Base-by-base conservation (phyloP, 495 filamentous ascomycete species). In the Neurospora pannonica region DNA sequence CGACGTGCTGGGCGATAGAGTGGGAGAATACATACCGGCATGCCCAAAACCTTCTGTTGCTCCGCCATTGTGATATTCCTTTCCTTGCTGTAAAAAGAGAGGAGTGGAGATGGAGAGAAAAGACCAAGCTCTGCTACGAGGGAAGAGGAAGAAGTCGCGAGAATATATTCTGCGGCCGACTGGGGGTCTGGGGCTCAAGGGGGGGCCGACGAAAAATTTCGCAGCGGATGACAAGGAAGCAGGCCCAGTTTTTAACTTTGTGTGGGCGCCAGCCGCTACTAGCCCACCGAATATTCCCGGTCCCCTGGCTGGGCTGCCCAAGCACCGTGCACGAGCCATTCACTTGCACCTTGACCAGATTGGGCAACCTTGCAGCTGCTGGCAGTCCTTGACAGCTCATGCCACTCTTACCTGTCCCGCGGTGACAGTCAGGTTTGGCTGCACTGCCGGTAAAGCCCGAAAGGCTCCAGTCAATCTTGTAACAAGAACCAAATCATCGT, bases 1-100 rank as follows among this genome's bases (percentile, higher is more conserved):
- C 31, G 78, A 82, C 80, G 5, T 82, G 82, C 71, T 43, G n/a
- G 72, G 40, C 43, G 7, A 19, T 7, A 71, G 71, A 71, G 48
- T 73, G 71, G 72, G 72, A 42, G 70, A 67, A 28, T 70, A 85
- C 89, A 88, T 88, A 92, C 90, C 81, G 91, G 94, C 94, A 97
- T 96, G 89, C 94, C 94, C 89, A 97, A 85, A 83, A 95, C 87
- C 85, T 81, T 80, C 28, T 73, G 78, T 40, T 84, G 75, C 39
- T 83, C 80, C 71, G 78, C 76, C 71, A 74, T 72, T 62, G 90
- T 87, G 92, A 94, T 93, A 76, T 92, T 93, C 82, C 83, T 82
- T 75, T 74, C 79, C 83, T 77, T 74, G 75, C 76, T 82, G 77
- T 77, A 70, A 83, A 83, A 82, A 81, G 75, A 76, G 82, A 38